Evolutionary conservation across 345 rosid species (phyloP).

Genomic region (Chamaenerion angustifolium): DNA sequence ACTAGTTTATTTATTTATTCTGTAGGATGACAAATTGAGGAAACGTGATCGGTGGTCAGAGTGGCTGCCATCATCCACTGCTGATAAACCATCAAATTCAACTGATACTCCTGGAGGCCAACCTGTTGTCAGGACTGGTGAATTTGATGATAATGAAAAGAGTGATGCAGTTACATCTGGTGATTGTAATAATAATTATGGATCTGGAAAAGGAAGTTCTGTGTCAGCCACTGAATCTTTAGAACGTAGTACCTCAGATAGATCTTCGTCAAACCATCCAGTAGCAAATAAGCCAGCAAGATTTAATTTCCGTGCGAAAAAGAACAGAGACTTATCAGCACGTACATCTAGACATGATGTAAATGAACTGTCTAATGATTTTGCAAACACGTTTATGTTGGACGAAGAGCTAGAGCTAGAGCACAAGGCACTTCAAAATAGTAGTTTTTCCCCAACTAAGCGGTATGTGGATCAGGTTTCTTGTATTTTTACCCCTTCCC

Average conservation of each 20-base stretch:
- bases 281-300: slow-evolving; percentile 25
- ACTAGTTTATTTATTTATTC: no score
- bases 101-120: no score
- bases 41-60: slow-evolving; percentile 63
- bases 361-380: slow-evolving; percentile 52
- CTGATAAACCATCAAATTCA: slow-evolving; percentile 3
- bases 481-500: no score
- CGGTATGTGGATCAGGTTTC: slow-evolving; percentile 26
- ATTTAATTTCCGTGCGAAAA: not conserved
- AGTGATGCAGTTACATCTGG: slow-evolving; percentile 6
- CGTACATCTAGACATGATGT: slow-evolving; percentile 16
- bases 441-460: slow-evolving; percentile 18
- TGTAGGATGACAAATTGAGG: slow-evolving; percentile 64
- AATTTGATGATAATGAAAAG: slow-evolving; percentile 5
- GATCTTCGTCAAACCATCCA: slow-evolving; percentile 8
- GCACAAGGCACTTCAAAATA: slow-evolving; percentile 42
- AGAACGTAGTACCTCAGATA: slow-evolving; percentile 2
- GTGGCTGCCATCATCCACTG: slow-evolving; percentile 39
- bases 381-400: slow-evolving; percentile 69
- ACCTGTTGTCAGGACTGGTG: no score
- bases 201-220: slow-evolving; percentile 8
- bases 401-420: slow-evolving; percentile 91
- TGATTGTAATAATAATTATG: slow-evolving; percentile 9
- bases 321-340: slow-evolving; percentile 15
- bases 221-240: slow-evolving; percentile 7